These are phyloP conservation scores for Haplographium delicatum DNA, from an alignment of 495 filamentous ascomycete species.

Conservation along the genomic window DNA sequence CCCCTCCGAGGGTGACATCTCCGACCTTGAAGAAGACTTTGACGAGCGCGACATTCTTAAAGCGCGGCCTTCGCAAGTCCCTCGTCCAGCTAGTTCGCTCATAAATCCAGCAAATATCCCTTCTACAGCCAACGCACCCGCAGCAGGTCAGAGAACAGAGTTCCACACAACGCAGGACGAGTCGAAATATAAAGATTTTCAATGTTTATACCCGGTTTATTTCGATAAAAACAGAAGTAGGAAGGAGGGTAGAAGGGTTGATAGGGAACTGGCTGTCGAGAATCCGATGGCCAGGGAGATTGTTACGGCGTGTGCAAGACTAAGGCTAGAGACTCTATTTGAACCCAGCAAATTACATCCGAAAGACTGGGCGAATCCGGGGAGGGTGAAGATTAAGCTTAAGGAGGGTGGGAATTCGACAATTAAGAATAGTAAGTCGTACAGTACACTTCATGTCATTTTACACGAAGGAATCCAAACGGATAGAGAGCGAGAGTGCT, in stretches of 20 bases:
- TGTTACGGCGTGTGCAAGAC: conserved; percentile 68
- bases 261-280: conserved; percentile 60
- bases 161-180: conserved; percentile 41
- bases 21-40: conserved; percentile 53
- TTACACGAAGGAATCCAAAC: no score
- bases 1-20: conserved; percentile 63
- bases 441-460: background rate
- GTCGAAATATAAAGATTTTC: conserved; percentile 64
- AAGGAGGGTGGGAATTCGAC: conserved; percentile 49
- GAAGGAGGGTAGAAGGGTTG: conserved; percentile 73
- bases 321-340: conserved; percentile 72
- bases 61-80: conserved; percentile 24
- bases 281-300: conserved; percentile 91
- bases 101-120: conserved; percentile 28
- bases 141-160: conserved; percentile 19
- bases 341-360: conserved; percentile 92
- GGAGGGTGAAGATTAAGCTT: conserved; percentile 73
- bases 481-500: no score
- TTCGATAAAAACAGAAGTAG: conserved; percentile 76
- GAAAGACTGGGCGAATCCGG: conserved; percentile 96
- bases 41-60: conserved; percentile 40
- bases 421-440: conserved; percentile 77
- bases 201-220: conserved; percentile 93
- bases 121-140: conserved; percentile 28
- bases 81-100: conserved; percentile 18